Evolutionary conservation across 1,284 basidiomycete species (phyloP), one percentile per base, ranked within the genome.

Genomic region (Paramarasmius palmivorus): DNA sequence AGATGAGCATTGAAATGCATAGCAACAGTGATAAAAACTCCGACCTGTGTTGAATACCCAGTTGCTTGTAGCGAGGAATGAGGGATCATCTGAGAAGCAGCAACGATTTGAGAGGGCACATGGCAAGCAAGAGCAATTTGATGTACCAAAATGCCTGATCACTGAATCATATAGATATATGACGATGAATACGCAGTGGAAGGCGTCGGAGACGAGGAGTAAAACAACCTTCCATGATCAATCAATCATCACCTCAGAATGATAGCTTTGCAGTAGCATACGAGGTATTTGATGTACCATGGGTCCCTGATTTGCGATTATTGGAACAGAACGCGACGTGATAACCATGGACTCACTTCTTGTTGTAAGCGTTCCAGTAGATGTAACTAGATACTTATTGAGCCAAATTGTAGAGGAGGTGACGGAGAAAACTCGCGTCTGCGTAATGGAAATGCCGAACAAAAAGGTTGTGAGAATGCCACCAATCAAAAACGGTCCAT

Each of bases 401-500:
- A 10, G 29, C 29, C 29, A 32, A 32, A 32, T 6, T 32, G 29
- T n/a, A 32, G 29, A 32, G 29, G 6, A 32, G 6, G 12, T 32
- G 20, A 12, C 29, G 12, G 12, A 6, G 29, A 12, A 5, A 17
- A 6, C 49, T 44, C 46, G 52, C 54, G 45, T 47, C 38, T 55
- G 54, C 17, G 54, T 52, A 12, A 55, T 23, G 10, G 54, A 52
- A 20, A 55, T 55, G n/a, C 54, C 54, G 34, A 38, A 55, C 14
- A 50, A 41, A 15, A 55, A 19, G 10, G 52, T 51, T 19, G 49
- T 36, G 29, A 55, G 36, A 22, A 55, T 37, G 37, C 35, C 50
- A 32, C 55, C 55, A 36, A 56, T 53, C 20, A 53, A 47, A 45
- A 52, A 49, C 15, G 50, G 51, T 38, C 51, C 50, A 41, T 53